Evolutionary conservation across 768 basidiomycete genomes (phyloP), one percentile per base, ranked within the genome.

Genomic region (Nidularia pulvinata): DNA sequence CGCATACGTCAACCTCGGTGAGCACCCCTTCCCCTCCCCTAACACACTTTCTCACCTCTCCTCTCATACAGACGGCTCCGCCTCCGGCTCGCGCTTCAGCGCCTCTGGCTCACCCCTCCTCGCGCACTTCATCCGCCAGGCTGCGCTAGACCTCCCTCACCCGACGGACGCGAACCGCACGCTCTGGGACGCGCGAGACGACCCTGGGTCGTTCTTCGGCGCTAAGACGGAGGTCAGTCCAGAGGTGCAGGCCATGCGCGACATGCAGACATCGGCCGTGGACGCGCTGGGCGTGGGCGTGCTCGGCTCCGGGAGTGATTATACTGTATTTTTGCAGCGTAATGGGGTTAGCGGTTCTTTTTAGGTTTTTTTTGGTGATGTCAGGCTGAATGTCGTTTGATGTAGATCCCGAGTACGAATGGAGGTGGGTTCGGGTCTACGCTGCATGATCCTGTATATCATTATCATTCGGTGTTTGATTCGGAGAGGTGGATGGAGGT

Each of bases 231-330:
- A 59, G 57, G 51, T 57, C 33, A 64, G 66, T 25, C 59, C 76
- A 16, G 81, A 84, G 53, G 57, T 61, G 1, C 81, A 78, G 50
- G 61, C 13, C 9, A 46, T 46, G 45, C 45, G 22, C 22, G 45
- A 46, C 9, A 46, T 46, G 45, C 11, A 46, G 22, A 46, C 9
- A 19, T 46, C 45, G 62, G 9, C 65, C 71, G 51, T 78, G 80
- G 59, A 65, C 74, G 22, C 61, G 68, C 19, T 61, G 69, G 11
- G 66, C 77, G 57, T 56, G 61, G 47, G 63, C 61, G 2, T 57
- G 65, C 71, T 94, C n/a, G 93, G 93, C 39, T 90, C 87, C 48
- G 93, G 93, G 25, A 93, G 91, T 54, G 96, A 98, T 68, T 98
- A 80, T 59, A 97, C 95, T 0, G 88, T 93, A 7, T 97, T 98